These are phyloP conservation scores for Rhododendron ovatum DNA, from an alignment of 148 eudicot species.

Conservation along the genomic window DNA sequence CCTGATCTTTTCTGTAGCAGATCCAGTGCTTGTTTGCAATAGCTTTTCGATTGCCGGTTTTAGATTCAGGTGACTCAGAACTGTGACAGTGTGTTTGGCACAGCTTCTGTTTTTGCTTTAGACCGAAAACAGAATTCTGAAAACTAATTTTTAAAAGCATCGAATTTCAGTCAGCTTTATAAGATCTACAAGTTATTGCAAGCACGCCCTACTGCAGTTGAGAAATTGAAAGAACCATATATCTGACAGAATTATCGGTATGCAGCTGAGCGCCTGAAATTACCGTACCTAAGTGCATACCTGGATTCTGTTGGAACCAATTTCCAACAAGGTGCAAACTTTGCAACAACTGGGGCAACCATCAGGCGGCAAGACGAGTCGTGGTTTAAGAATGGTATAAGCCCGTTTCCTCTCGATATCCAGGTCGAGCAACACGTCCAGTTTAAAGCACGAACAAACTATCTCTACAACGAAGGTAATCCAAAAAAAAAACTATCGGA, in stretches of 20 bases:
- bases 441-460: conserved; percentile 46
- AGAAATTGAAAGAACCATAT: not conserved
- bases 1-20: not conserved
- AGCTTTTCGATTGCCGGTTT: not conserved
- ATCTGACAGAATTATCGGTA: not conserved
- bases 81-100: not conserved
- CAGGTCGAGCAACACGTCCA: conserved; percentile 71
- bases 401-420: conserved; percentile 74
- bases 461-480: conserved; percentile 35
- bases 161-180: not conserved
- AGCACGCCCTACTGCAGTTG: not conserved
- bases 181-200: not conserved
- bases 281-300: conserved; percentile 38
- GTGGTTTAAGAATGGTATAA: conserved; percentile 50
- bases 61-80: not conserved
- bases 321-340: conserved; percentile 42
- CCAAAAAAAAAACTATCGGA: not conserved
- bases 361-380: conserved; percentile 54
- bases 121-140: not conserved
- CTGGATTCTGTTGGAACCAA: conserved; percentile 37
- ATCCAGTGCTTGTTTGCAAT: not conserved
- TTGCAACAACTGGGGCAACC: conserved; percentile 53
- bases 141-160: not conserved
- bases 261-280: conserved; percentile 36
- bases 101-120: not conserved